Conservation (phyloP, 2,329 filamentous ascomycete genomes). For the Penicillium sp. region DNA sequence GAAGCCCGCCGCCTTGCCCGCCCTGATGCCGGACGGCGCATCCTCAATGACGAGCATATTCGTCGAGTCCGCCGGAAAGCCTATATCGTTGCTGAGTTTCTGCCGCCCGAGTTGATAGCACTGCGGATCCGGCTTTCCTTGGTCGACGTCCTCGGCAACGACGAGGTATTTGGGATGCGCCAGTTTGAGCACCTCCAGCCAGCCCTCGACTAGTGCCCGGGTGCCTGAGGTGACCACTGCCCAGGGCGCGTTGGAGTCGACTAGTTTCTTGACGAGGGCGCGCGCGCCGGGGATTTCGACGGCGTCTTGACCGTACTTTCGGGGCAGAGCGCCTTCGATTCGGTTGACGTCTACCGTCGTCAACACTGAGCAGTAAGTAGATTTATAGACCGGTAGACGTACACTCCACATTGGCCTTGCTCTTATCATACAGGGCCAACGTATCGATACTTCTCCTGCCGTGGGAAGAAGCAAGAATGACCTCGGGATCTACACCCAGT, state of each 20-base stretch:
- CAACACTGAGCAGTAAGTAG: not conserved
- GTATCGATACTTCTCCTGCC: constrained; percentile 86
- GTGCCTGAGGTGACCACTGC: constrained; percentile 78
- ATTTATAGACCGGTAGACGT: constrained; percentile 37
- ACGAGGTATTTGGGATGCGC: constrained; percentile 64
- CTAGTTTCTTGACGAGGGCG: constrained; percentile 63
- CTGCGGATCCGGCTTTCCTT: constrained; percentile 72
- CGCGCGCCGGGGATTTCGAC: constrained; percentile 82
- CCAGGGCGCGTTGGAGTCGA: constrained; percentile 65
- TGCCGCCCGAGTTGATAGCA: constrained; percentile 68
- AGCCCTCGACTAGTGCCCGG: constrained; percentile 62
- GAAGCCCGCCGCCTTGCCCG: constrained; percentile 82
- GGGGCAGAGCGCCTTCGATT: constrained; percentile 74
- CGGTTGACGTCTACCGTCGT: constrained; percentile 63
- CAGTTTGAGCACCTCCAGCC: constrained; percentile 65
- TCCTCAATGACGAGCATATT: constrained; percentile 79
- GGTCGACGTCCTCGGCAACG: constrained; percentile 69
- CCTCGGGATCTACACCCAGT: constrained; percentile 76
- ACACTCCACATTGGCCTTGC: constrained; percentile 93
- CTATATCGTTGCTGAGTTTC: constrained; percentile 48
- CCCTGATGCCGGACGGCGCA: constrained; percentile 76
- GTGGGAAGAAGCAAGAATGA: constrained; percentile 87
- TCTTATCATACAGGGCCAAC: constrained; percentile 71
- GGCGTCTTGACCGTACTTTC: constrained; percentile 71
- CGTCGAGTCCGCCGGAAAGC: constrained; percentile 37